Conservation (phyloP, 2,329 filamentous ascomycete species). For the Pestalotiopsis sp. region DNA sequence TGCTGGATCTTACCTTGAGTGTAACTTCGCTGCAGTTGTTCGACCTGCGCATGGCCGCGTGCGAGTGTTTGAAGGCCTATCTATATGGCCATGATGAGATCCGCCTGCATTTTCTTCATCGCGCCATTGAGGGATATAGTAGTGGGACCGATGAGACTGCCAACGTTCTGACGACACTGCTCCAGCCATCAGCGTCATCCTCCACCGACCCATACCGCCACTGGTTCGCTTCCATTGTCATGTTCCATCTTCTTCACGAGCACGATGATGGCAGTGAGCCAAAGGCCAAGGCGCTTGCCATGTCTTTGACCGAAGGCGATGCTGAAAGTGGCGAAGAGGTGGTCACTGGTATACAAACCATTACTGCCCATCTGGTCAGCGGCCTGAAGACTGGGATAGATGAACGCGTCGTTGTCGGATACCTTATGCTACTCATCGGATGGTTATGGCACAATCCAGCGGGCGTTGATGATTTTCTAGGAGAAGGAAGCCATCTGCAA, state of each 20-base stretch:
- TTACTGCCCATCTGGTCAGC: constrained; percentile 82
- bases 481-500: constrained; percentile 90
- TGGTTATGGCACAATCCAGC: constrained; percentile 93
- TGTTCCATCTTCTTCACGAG: constrained; percentile 83
- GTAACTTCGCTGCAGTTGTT: constrained; percentile 67
- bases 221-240: constrained; percentile 86
- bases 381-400: constrained; percentile 77
- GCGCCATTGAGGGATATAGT: constrained; percentile 85
- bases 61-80: constrained; percentile 91
- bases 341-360: constrained; percentile 86
- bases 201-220: constrained; percentile 78
- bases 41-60: constrained; percentile 80
- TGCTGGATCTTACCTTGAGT: constrained; percentile 79
- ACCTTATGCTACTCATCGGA: constrained; percentile 82
- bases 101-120: constrained; percentile 78
- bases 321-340: constrained; percentile 89
- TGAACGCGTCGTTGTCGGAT: constrained; percentile 76
- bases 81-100: constrained; percentile 81
- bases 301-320: constrained; percentile 86
- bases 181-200: constrained; percentile 62
- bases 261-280: constrained; percentile 45
- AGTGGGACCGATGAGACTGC: constrained; percentile 78
- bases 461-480: constrained; percentile 88
- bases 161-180: constrained; percentile 82
- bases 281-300: constrained; percentile 75